A percentile compares a stretch with the other conserved stretches of the same genome.
phyloP scores from a whole-genome alignment of 345 rosid species.

The Excoecaria cochinchinensis region DNA sequence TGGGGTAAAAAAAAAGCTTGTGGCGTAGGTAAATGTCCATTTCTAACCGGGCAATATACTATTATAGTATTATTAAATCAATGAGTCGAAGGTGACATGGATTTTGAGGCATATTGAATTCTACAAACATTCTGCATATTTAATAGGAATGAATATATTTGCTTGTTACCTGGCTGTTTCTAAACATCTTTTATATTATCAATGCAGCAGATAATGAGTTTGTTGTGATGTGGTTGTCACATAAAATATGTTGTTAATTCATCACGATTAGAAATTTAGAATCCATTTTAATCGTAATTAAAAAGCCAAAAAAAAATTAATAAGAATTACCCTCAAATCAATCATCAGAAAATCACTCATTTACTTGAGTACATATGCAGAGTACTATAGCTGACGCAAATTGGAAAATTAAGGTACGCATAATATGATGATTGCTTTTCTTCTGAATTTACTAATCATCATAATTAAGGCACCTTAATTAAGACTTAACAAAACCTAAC shows the following conservation, averaged over 20 bases:
- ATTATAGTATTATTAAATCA: neutral
- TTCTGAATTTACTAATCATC: constrained; percentile 18
- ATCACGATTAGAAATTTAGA: neutral
- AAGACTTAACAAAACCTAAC: neutral
- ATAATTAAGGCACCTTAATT: constrained; percentile 4
- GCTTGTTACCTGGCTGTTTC: neutral
- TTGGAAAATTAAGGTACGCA: too few relatives aligned
- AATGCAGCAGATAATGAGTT: too few relatives aligned
- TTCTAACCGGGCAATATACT: neutral
- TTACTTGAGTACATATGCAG: too few relatives aligned
- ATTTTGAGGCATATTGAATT: constrained; percentile 1
- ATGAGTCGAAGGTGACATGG: neutral
- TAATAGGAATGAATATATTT: neutral
- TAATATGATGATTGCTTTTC: constrained; percentile 10
- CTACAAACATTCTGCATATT: neutral
- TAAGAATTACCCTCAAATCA: too few relatives aligned
- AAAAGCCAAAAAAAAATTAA: too few relatives aligned
- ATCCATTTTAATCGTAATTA: too few relatives aligned
- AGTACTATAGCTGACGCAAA: too few relatives aligned
- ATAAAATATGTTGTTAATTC: neutral
- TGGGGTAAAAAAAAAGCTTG: neutral
- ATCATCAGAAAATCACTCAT: too few relatives aligned
- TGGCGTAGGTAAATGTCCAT: neutral
- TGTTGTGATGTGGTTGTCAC: too few relatives aligned
- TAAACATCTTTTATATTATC: too few relatives aligned